Percentiles rank a stretch among this genome's conserved stretches.
Conservation (phyloP, 2,329 filamentous ascomycete genomes). For the Lasiodiplodia sp. region DNA sequence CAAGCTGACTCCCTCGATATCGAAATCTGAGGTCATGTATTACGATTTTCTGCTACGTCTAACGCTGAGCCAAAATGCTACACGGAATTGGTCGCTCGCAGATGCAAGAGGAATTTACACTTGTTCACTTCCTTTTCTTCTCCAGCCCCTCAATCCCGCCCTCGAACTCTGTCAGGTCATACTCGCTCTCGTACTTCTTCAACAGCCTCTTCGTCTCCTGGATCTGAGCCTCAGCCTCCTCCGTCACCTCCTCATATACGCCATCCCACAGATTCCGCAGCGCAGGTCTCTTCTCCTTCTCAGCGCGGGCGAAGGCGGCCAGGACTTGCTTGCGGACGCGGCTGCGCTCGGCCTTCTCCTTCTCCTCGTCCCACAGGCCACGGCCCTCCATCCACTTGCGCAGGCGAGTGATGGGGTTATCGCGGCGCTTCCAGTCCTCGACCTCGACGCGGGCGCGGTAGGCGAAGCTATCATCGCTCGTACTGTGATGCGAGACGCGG, state of each 20-base stretch:
- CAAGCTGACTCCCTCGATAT: background rate
- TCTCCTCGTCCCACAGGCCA: constrained; percentile 82
- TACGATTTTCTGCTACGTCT: background rate
- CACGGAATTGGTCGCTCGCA: background rate
- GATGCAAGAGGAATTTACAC: background rate
- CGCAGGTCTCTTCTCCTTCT: constrained; percentile 80
- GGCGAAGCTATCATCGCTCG: constrained; percentile 94
- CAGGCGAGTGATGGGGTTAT: constrained; percentile 85
- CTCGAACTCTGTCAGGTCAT: constrained; percentile 80
- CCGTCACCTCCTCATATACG: constrained; percentile 86
- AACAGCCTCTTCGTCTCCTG: constrained; percentile 76
- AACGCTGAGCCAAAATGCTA: background rate
- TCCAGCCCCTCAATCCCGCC: constrained; percentile 72
- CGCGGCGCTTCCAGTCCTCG: constrained; percentile 89
- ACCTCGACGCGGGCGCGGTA: constrained; percentile 94
- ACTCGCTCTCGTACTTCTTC: constrained; percentile 88
- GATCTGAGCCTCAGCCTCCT: constrained; percentile 79
- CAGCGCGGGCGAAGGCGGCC: constrained; percentile 82
- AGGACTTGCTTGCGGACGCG: constrained; percentile 76
- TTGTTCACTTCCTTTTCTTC: constrained; percentile 26
- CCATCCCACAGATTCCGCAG: constrained; percentile 81
- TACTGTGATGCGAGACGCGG: constrained; percentile 97
- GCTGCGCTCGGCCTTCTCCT: constrained; percentile 76
- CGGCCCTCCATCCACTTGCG: constrained; percentile 90
- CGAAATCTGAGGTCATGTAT: background rate